phyloP scores from a whole-genome alignment of 2,329 filamentous ascomycete genomes.

The Hymenoscyphus repandus region DNA sequence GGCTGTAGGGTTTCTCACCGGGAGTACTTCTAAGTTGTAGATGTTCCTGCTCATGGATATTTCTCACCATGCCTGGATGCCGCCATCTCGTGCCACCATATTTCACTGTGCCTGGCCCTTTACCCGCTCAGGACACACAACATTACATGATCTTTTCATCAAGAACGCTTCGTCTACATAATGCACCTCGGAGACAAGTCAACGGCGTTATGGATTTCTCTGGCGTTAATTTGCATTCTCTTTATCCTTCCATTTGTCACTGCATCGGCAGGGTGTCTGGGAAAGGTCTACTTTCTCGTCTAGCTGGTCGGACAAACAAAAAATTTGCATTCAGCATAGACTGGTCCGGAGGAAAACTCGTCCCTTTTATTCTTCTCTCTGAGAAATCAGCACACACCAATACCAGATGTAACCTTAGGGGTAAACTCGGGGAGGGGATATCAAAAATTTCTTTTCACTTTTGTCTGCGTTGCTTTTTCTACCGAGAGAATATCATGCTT shows the following conservation, averaged over 20 bases:
- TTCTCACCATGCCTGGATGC: no score
- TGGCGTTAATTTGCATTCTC: slow-evolving; percentile 20
- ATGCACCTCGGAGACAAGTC: neutral
- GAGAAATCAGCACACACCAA: slow-evolving; percentile 3
- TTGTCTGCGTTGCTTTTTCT: neutral
- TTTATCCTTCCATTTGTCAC: slow-evolving; percentile 12
- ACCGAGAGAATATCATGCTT: no score
- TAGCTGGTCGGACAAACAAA: slow-evolving; percentile 7
- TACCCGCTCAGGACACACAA: no score
- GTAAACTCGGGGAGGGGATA: neutral
- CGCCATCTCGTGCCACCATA: no score
- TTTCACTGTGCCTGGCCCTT: no score
- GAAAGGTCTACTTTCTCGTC: slow-evolving; percentile 8
- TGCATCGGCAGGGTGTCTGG: slow-evolving; percentile 17
- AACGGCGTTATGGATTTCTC: slow-evolving; percentile 3
- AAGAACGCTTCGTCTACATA: neutral
- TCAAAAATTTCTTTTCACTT: slow-evolving; percentile 1
- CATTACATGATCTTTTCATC: slow-evolving; percentile 1
- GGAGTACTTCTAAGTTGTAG: no score
- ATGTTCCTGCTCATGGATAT: no score
- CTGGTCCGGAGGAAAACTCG: slow-evolving; percentile 3
- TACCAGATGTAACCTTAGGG: slow-evolving; percentile 15
- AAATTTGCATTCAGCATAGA: slow-evolving; percentile 3
- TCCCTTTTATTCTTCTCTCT: slow-evolving; percentile 1
- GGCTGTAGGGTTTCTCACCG: no score